Evolutionary conservation across 2,329 filamentous ascomycete genomes (phyloP).

Genomic region (Boeremia exigua): DNA sequence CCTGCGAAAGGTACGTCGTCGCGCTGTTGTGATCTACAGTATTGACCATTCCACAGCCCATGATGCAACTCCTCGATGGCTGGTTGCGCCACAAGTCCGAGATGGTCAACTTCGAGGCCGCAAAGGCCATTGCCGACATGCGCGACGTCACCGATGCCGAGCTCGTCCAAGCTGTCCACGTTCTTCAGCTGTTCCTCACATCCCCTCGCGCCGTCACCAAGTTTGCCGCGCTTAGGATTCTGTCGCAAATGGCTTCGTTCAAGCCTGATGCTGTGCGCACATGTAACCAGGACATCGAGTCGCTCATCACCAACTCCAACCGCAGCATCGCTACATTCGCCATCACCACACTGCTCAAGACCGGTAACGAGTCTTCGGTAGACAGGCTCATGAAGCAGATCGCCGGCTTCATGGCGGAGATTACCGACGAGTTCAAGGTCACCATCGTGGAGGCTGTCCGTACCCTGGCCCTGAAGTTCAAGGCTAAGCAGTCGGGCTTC

Average conservation of each 20-base stretch:
- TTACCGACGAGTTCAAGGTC: constrained; percentile 99
- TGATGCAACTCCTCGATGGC: constrained; percentile 95
- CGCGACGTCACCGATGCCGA: constrained; percentile 91
- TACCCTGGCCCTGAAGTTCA: constrained; percentile 96
- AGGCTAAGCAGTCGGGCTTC: constrained; percentile 97
- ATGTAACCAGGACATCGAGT: constrained; percentile 72
- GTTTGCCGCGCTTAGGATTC: constrained; percentile 93
- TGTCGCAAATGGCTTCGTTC: constrained; percentile 96
- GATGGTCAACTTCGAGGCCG: constrained; percentile 91
- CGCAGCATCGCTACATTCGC: constrained; percentile 97
- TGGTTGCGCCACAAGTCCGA: constrained; percentile 99
- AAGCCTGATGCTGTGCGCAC: constrained; percentile 90
- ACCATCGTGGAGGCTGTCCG: constrained; percentile 99
- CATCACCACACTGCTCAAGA: constrained; percentile 97
- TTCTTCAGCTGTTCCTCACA: constrained; percentile 94
- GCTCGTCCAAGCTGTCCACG: constrained; percentile 89
- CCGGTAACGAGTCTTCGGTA: constrained; percentile 95
- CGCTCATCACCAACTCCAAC: constrained; percentile 90
- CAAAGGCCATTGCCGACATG: constrained; percentile 96
- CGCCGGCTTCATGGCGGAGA: constrained; percentile 91
- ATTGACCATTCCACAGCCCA: constrained; percentile 61
- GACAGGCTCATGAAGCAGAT: constrained; percentile 81
- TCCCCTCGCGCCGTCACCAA: constrained; percentile 95
- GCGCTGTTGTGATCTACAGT: not conserved
- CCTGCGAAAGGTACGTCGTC: constrained; percentile 66